Base-by-base conservation (phyloP, 768 basidiomycete genomes). In the Macrocybe gigantea region DNA sequence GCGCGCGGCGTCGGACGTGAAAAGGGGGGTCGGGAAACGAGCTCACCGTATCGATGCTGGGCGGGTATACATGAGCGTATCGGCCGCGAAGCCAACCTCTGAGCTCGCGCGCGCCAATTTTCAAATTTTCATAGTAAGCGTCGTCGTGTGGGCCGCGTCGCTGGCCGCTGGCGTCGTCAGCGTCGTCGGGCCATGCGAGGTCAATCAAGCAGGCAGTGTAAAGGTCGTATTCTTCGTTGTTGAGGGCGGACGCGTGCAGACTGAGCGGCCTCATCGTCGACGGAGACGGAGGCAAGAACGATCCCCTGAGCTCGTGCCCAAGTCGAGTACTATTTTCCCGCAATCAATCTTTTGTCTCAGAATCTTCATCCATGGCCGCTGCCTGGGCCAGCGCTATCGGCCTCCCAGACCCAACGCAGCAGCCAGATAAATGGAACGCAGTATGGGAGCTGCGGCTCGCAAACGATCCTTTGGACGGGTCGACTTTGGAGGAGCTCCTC, bases 61-160 rank as follows among this genome's bases (percentile, higher is more conserved):
- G 56, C 1, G 72, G 71, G 9, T 71, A 60, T 5, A 89, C 59
- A 52, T 74, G 67, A 5, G 77, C 65, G 56, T 85, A 89, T 50
- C 85, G 69, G 9, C 88, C 88, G 15, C 84, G 66, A 43, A 90
- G 64, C 87, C 87, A 90, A 4, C 83, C 87, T 35, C 86, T 69
- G 7, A 73, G 82, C 59, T 90, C 88, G 31, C 87, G 75, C 14
- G 74, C 74, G 36, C 82, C 75, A 8, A 88, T 66, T 4, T 61
- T 53, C 45, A 78, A 70, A 12, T 64, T 60, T 50, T 85, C 83
- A 55, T 78, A 83, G 56, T 75, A 73, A 0, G 62, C 65, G 61
- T 82, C 79, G 49, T 73, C 64, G 41, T 63, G 60, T 13, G 47
- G 38, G 2, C 22, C 22, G 22, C 22, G 22, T 1, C 36, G 36